Evolutionary conservation across 2,329 filamentous ascomycete genomes (phyloP), one percentile per base, ranked within the genome.

Genomic region (Trichoderma polysporum): DNA sequence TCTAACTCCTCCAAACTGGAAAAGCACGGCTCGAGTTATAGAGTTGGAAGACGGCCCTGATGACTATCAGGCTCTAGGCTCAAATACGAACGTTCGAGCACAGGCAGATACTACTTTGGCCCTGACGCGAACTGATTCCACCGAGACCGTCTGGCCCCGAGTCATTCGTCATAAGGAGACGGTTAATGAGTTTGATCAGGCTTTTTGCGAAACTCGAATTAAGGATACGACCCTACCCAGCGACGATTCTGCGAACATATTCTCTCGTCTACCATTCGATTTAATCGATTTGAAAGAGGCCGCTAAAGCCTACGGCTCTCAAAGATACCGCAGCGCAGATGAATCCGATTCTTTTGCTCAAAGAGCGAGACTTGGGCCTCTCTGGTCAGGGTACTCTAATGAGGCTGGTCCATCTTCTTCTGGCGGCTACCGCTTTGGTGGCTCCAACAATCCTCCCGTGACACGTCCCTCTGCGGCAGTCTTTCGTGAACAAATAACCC

Each of bases 261-360:
- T 76, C 29, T 71, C 75, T 3, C 73, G 71, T 2, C 72, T 80
- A 2, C 77, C 74, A 1, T 80, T 80, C 39, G 73, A 74, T 10
- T 72, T 80, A 13, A 76, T 80, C 54, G 79, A 78, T 61, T 70
- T 80, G 17, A 74, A 75, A 1, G 78, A 79, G 39, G 79, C 79
- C 15, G 77, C 78, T 2, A 73, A 73, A 68, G 31, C 33, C 15
- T 41, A 63, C 9, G 60, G 60, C 49, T 63, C 60, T 31, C 60
- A 63, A 37, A 19, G 60, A 15, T 41, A 63, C 8, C 60, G 60
- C 12, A 54, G 17, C 27, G 49, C 60, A 29, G 49, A 29, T 2
- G 49, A 45, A 15, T 35, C 60, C 10, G 39, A 54, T 4, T 22
- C 25, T 0, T 79, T 79, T 66, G 73, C 71, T 3, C 70, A 71